phyloP scores from a whole-genome alignment of 805 yeast species.

The Wickerhamiella slavikovae region DNA sequence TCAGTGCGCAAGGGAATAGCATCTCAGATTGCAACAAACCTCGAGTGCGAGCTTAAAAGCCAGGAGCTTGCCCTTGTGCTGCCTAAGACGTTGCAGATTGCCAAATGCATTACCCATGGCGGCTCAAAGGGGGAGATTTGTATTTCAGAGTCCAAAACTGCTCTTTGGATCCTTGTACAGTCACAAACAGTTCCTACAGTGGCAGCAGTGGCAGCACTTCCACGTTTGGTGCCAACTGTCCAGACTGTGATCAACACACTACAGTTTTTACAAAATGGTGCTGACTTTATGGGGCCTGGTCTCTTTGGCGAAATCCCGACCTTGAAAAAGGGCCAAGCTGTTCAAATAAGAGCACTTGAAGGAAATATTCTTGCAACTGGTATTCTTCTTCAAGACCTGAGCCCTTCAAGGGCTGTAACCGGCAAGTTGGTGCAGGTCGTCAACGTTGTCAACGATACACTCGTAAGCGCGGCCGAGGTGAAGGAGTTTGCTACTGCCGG shows the following conservation, averaged over 20 bases:
- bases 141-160: slow-evolving; percentile 38
- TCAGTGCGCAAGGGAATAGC: slow-evolving; percentile 52
- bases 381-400: slow-evolving; percentile 20
- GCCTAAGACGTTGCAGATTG: slow-evolving; percentile 38
- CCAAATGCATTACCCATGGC: slow-evolving; percentile 33
- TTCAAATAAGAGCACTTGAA: slow-evolving; percentile 45
- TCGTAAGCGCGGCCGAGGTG: slow-evolving; percentile 24
- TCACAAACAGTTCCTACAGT: slow-evolving; percentile 36
- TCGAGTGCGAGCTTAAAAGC: slow-evolving; percentile 9
- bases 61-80: slow-evolving; percentile 21
- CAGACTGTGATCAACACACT: slow-evolving; percentile 58
- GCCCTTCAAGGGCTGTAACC: slow-evolving; percentile 25
- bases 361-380: slow-evolving; percentile 13
- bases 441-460: slow-evolving; percentile 49
- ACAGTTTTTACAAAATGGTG: slow-evolving; percentile 52
- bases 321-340: slow-evolving; percentile 33
- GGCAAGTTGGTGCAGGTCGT: slow-evolving; percentile 64
- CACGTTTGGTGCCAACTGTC: slow-evolving; percentile 44
- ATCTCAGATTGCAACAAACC: slow-evolving; percentile 23
- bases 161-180: slow-evolving; percentile 44
- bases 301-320: slow-evolving; percentile 35
- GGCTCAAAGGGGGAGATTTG: slow-evolving; percentile 41
- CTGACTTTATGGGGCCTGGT: slow-evolving; percentile 29
- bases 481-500: slow-evolving; percentile 3
- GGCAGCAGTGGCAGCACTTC: slow-evolving; percentile 50